These are phyloP conservation scores for Raphanus hybrid DNA, from an alignment of 441 rosid species.

Conservation along the genomic window DNA sequence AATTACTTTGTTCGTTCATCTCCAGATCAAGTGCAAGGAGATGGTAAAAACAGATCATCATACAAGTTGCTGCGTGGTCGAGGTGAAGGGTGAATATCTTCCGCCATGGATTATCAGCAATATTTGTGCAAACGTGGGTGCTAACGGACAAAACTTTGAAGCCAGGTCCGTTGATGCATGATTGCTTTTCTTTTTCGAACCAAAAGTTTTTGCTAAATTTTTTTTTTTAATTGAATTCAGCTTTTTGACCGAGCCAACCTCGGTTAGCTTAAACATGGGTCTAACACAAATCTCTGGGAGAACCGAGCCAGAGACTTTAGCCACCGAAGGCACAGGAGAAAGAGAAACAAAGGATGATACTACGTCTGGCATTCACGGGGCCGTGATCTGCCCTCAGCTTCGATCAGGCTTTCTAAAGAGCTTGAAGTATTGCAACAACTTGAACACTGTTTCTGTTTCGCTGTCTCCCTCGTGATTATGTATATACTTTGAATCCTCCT, in stretches of 20 bases:
- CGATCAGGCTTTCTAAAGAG: constrained; percentile 64
- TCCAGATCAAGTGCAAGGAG: constrained; percentile 84
- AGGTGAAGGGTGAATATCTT: constrained; percentile 69
- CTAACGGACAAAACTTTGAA: constrained; percentile 69
- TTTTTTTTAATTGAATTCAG: constrained; percentile 47
- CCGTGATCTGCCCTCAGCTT: constrained; percentile 54
- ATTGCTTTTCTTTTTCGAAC: not conserved
- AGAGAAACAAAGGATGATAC: constrained; percentile 30
- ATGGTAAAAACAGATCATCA: constrained; percentile 54
- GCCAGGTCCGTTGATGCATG: constrained; percentile 61
- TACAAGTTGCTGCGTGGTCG: constrained; percentile 56
- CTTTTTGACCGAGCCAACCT: constrained; percentile 68
- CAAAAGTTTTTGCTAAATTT: constrained; percentile 19
- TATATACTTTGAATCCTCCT: constrained; percentile 12
- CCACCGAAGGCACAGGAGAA: constrained; percentile 46
- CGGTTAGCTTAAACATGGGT: constrained; percentile 79
- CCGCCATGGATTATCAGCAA: constrained; percentile 90
- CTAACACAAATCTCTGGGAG: constrained; percentile 47
- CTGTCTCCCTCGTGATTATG: constrained; percentile 59
- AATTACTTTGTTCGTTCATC: constrained; percentile 31
- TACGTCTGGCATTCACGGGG: constrained; percentile 49
- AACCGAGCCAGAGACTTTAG: constrained; percentile 44
- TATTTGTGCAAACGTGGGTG: constrained; percentile 60
- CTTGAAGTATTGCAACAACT: constrained; percentile 63
- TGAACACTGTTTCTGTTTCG: constrained; percentile 52